Percentiles rank a stretch among this genome's conserved stretches.
These are phyloP conservation scores for Sindora glabra DNA, from an alignment of 306 rosid species.

Conservation along the genomic window DNA sequence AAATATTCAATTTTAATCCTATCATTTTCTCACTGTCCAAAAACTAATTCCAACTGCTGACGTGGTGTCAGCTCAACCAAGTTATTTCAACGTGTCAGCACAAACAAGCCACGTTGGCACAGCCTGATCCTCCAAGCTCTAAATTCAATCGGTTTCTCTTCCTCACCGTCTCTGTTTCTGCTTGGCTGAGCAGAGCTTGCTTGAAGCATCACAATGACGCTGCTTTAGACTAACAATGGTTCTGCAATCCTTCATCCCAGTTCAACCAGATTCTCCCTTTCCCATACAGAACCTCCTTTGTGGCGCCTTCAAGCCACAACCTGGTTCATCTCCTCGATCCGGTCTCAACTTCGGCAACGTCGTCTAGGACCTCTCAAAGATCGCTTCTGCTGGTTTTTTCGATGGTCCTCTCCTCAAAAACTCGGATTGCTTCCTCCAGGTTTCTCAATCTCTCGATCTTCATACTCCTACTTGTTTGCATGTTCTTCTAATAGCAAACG, in stretches of 20 bases:
- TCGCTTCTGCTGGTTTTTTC: slow-evolving; percentile 71
- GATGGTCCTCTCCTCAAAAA: slow-evolving; percentile 66
- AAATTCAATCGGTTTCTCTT: too few relatives aligned
- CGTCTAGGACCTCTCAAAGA: slow-evolving; percentile 68
- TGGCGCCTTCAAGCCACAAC: slow-evolving; percentile 65
- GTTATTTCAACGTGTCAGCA: too few relatives aligned
- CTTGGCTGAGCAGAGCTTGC: not conserved
- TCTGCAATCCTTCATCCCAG: slow-evolving; percentile 55
- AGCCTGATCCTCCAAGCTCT: too few relatives aligned
- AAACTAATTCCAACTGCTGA: too few relatives aligned
- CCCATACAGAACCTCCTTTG: slow-evolving; percentile 83
- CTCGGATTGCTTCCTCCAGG: slow-evolving; percentile 80
- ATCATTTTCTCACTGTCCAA: too few relatives aligned
- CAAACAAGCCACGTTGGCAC: too few relatives aligned
- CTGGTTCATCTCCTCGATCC: slow-evolving; percentile 50
- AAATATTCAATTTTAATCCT: too few relatives aligned
- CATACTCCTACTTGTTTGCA: not conserved
- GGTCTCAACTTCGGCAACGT: slow-evolving; percentile 79
- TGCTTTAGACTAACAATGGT: slow-evolving; percentile 25
- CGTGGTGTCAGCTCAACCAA: too few relatives aligned
- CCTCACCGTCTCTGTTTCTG: too few relatives aligned
- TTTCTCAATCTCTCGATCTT: not conserved
- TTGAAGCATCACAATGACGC: not conserved
- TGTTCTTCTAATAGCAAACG: too few relatives aligned
- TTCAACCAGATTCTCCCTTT: slow-evolving; percentile 72